Evolutionary conservation across 192 early-diverging fungal species (phyloP).

Genomic region (Kickxella alabastrina): DNA sequence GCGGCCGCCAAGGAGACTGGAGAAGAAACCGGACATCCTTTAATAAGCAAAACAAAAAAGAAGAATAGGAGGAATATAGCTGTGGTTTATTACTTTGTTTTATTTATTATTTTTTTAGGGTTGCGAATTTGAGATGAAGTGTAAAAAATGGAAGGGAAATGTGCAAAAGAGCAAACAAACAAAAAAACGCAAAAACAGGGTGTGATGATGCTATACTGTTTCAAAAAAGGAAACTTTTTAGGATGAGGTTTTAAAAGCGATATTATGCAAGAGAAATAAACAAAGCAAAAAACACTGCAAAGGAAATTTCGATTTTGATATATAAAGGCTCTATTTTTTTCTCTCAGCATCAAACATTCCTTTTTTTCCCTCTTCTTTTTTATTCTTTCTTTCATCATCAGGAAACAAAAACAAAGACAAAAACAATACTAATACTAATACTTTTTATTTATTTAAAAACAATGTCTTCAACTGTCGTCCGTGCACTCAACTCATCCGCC

Average conservation of each 20-base stretch:
- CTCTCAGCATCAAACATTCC: background rate
- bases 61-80: background rate
- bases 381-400: background rate
- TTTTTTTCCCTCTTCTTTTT: background rate
- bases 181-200: no score
- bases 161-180: background rate
- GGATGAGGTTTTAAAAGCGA: no score
- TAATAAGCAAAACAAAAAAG: background rate
- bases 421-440: no score
- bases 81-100: no score
- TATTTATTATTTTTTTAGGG: no score
- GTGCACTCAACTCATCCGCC: slow-evolving; percentile 5
- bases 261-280: no score
- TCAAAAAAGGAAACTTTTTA: no score
- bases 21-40: slow-evolving; percentile 17
- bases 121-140: no score
- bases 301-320: no score
- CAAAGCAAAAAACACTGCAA: background rate
- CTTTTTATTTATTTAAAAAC: background rate
- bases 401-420: background rate
- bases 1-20: slow-evolving; percentile 20
- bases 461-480: slow-evolving; percentile 4
- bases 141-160: slow-evolving; percentile 1
- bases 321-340: no score
- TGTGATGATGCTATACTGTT: no score